phyloP scores from a whole-genome alignment of 139 green algal genomes.

The Microglena sp. region DNA sequence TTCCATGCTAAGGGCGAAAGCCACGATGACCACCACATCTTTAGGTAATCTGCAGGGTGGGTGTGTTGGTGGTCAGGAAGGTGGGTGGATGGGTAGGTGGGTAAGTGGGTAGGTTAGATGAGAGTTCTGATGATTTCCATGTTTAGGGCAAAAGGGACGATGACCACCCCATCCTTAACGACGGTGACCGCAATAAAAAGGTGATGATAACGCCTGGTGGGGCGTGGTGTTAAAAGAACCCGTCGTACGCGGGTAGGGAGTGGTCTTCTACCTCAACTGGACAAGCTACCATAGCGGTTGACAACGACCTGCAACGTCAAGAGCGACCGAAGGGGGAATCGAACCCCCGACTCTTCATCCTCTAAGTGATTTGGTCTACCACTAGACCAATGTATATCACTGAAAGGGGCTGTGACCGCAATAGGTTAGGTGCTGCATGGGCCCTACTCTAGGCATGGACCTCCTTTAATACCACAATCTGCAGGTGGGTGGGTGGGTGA shows the following conservation, averaged over 20 bases:
- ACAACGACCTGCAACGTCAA: background rate
- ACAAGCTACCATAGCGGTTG: no score
- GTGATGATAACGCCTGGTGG: no score
- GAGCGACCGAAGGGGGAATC: background rate
- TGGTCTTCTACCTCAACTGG: no score
- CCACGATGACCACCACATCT: no score
- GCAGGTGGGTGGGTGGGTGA: background rate
- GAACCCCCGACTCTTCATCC: background rate
- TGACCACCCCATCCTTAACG: conserved; percentile 84
- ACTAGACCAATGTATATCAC: conserved; percentile 19
- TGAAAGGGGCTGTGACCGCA: conserved; percentile 70
- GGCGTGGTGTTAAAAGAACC: no score
- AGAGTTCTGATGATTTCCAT: conserved; percentile 57
- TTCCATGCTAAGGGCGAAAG: conserved; percentile 74
- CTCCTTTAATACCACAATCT: conserved; percentile 5
- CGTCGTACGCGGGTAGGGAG: no score
- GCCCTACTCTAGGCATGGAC: conserved; percentile 44
- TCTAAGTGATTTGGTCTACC: background rate
- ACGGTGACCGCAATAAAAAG: conserved; percentile 78
- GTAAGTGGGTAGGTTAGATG: no score
- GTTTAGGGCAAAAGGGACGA: conserved; percentile 74
- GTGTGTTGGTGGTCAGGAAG: no score
- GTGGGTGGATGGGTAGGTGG: no score
- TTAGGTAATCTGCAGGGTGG: no score
- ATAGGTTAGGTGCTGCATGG: conserved; percentile 64